Base-by-base conservation (phyloP, 257 asterid species). In the Ophiorrhiza pumila region DNA sequence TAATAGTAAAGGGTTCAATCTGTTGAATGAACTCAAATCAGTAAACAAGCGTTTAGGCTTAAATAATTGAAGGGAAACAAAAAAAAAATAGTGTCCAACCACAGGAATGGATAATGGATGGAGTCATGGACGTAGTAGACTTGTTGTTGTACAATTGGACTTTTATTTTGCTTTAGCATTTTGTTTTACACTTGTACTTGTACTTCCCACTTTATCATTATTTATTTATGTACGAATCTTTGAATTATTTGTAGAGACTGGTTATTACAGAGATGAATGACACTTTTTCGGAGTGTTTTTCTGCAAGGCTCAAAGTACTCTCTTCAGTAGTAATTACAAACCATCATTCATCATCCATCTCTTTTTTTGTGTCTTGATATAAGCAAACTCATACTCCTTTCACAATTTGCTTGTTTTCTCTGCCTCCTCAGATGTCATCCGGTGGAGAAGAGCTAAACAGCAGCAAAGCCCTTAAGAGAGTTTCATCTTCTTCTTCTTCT, bases 371-470 rank as follows among this genome's bases (percentile, higher is more conserved):
- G 3, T 45, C 1, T 45, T 45, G 2, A 18, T 18, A 45, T 12
- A 9, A 45, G 10, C 3, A 45, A 18, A 15, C 42, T 31, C 22
- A 23, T 29, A 69, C 25, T 69, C 50, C 41, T 2, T 32, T 10
- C 61, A 25, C 61, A 4, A 17, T 18, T 9, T 31, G 22, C 27
- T 22, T 5, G 5, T 34, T 53, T 29, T 6, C 23, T 49, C 20
- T 46, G 70, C 52, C 12, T 42, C 23, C 41, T 14, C 56, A 52
- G 58, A 65, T 74, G 72, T 55, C 78, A 65, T 65, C 68, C 5
- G 41, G 45, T 9, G 65, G 62, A 22, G 71, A 68, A 68, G 75
- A 60, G 20, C 60, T 47, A 39, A 70, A n/a, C 29, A 23, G 41
- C 56, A 37, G 12, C 73, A 47, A 42, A 34, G 25, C 15, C 56